Evolutionary conservation across 2,329 filamentous ascomycete species (phyloP), one percentile per base, ranked within the genome.

Genomic region (Phialophora tarda): DNA sequence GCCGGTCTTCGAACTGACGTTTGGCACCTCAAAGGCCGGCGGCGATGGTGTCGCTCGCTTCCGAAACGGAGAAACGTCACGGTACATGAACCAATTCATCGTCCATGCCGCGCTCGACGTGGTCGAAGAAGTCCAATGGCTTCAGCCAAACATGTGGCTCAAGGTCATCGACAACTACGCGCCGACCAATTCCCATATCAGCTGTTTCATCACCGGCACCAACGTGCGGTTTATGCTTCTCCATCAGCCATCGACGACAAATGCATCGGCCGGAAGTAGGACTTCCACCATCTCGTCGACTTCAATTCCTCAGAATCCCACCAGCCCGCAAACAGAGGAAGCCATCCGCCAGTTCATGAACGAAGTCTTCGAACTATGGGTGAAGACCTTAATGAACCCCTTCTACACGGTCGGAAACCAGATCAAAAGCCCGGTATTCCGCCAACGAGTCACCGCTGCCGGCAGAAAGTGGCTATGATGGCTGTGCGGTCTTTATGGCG

Each of bases 161-260:
- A 98, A 97, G 79, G 91, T 92, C 79, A 90, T 98, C 79, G 95
- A 99, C 84, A 91, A 92, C 76, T 98, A 97, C 84, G 94, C 96
- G 1, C 80, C 80, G 12, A 80, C 79, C 80, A 93, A 95, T 80
- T 93, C 93, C 77, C 94, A 96, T 82, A 90, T 97, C 69, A 96
- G 92, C 55, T 95, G 92, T 80, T 98, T 97, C 84, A 86, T 99
- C 62, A 98, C 95, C 0, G 93, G 89, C 71, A 91, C 89, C 75
- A 97, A 96, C 79, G 89, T 93, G 73, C 94, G 97, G 71, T 98
- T 99, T 81, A 87, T 99, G 62, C 88, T 99, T 14, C 88, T 99
- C 2, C 95, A 97, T 78, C 91, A 96, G 75, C 93, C 94, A 77
- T 82, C 10, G 74, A 82, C 51, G 82, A 82, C 63, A 58, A 74